A percentile compares a stretch with the other conserved stretches of the same genome.
Conservation (phyloP, 257 asterid species). For the Nicotiana sylvestris region DNA sequence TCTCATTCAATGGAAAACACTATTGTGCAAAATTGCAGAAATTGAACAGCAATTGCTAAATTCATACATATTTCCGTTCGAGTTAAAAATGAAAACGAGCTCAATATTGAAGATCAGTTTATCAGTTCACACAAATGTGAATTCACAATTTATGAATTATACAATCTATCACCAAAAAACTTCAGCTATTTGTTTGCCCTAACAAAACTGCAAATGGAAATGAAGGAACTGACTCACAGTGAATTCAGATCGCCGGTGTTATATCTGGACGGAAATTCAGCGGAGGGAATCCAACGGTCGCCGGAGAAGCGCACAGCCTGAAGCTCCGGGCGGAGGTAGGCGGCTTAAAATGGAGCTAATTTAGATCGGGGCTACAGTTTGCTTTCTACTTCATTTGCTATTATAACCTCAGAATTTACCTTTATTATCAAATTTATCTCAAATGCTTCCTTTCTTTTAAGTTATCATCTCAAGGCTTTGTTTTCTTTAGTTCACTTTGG, state of each 20-base stretch:
- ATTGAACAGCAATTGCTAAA: not conserved
- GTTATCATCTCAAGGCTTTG: not conserved
- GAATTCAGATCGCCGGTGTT: not conserved
- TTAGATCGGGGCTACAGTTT: conserved; percentile 9
- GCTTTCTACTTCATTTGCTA: not conserved
- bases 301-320: not conserved
- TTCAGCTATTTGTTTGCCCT: not conserved
- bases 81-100: not conserved
- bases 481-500: not conserved
- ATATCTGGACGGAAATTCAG: not conserved
- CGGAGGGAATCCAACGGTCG: not conserved
- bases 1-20: not conserved
- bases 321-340: not conserved
- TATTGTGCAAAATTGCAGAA: not conserved
- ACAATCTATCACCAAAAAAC: not conserved
- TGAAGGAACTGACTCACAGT: not conserved
- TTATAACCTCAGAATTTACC: not conserved
- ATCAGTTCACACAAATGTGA: not conserved
- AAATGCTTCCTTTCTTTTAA: not conserved
- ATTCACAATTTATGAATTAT: not conserved
- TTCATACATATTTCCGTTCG: not conserved
- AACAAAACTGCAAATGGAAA: not conserved
- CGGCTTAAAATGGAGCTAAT: not conserved
- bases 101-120: not conserved
- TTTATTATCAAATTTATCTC: not conserved